A percentile compares a stretch with the other conserved stretches of the same genome.
Conservation (phyloP, 257 asterid genomes). For the Jacaranda copaia region DNA sequence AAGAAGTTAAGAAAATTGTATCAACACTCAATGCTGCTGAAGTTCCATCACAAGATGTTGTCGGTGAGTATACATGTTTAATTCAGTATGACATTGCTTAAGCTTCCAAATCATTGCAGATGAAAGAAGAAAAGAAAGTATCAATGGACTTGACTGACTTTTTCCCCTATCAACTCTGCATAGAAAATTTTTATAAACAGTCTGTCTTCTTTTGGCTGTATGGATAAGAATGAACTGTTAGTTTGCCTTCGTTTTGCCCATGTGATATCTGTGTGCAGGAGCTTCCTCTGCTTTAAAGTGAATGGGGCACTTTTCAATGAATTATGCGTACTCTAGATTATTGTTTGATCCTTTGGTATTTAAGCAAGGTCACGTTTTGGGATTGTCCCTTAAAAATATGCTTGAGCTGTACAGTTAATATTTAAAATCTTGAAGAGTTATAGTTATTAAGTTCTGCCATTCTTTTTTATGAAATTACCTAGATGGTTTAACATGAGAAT, state of each 20-base stretch:
- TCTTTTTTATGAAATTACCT: slow-evolving; percentile 1
- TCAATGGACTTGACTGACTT: not conserved
- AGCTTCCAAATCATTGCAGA: slow-evolving; percentile 10
- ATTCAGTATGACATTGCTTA: not conserved
- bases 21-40: slow-evolving; percentile 76
- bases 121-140: not conserved
- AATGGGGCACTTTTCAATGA: not conserved
- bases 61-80: slow-evolving; percentile 63
- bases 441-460: slow-evolving; percentile 1
- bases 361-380: not conserved
- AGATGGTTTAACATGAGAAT: not conserved
- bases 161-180: not conserved
- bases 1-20: slow-evolving; percentile 92
- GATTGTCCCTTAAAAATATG: not conserved
- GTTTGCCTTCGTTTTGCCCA: slow-evolving; percentile 12
- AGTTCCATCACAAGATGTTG: slow-evolving; percentile 89
- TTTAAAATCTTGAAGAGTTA: not conserved
- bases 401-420: not conserved
- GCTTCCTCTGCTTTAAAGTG: not conserved
- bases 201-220: not conserved
- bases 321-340: not conserved
- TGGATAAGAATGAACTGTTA: slow-evolving; percentile 12
- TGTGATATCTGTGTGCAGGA: not conserved
- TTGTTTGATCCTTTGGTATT: slow-evolving; percentile 10
- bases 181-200: not conserved